phyloP scores from a whole-genome alignment of 2,329 filamentous ascomycete genomes.

The Zarea fungicola region DNA sequence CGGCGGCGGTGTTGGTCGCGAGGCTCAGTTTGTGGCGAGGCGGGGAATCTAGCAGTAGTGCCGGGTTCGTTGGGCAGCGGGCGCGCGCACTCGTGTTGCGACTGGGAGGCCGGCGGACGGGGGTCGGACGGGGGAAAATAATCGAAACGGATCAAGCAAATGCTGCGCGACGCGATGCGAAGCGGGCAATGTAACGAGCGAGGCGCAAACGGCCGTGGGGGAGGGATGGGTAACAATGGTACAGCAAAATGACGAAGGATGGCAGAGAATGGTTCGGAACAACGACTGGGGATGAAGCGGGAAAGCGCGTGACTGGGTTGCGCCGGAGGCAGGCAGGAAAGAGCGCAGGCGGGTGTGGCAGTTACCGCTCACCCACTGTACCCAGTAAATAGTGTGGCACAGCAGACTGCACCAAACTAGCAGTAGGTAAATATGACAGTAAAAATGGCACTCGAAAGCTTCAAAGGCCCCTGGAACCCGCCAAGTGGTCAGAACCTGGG shows the following conservation, averaged over 20 bases:
- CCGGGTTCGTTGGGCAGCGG: conserved; percentile 11
- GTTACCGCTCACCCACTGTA: too few relatives aligned
- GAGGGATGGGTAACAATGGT: background rate
- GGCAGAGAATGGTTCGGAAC: conserved; percentile 23
- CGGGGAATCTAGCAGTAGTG: conserved; percentile 10
- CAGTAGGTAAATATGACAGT: too few relatives aligned
- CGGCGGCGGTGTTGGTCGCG: conserved; percentile 3
- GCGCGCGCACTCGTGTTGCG: background rate
- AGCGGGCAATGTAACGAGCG: conserved; percentile 11
- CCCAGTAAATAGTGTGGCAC: too few relatives aligned
- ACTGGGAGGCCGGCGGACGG: background rate
- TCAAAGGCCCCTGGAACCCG: too few relatives aligned
- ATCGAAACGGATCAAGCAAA: background rate
- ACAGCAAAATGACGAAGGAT: conserved; percentile 20
- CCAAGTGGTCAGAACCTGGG: too few relatives aligned
- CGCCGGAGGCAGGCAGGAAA: background rate
- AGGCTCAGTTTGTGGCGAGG: conserved; percentile 6
- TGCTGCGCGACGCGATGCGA: conserved; percentile 10
- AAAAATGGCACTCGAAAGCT: too few relatives aligned
- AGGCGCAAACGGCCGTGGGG: conserved; percentile 6
- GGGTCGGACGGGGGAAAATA: background rate
- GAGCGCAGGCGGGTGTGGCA: background rate
- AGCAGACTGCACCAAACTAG: too few relatives aligned
- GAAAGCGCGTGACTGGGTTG: conserved; percentile 33
- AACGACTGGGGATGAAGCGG: conserved; percentile 26